Conservation (phyloP, 2,329 filamentous ascomycete species). For the Xylaria sp. region DNA sequence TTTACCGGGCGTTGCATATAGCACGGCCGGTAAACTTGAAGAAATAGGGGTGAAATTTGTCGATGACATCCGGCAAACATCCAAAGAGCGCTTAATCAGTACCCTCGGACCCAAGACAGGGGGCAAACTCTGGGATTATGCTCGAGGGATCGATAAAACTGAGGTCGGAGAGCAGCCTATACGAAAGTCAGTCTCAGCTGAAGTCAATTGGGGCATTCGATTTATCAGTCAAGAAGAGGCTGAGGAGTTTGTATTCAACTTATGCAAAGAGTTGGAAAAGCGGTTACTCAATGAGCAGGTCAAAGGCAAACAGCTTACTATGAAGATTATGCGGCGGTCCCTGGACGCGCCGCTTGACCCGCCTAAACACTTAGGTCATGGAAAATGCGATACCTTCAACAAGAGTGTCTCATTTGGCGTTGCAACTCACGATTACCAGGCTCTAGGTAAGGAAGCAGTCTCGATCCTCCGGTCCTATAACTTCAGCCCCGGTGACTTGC, state of each 20-base stretch:
- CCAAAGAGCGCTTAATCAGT: constrained; percentile 78
- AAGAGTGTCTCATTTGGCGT: constrained; percentile 86
- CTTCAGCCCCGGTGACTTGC: constrained; percentile 90
- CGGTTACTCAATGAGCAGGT: constrained; percentile 84
- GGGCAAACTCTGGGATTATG: constrained; percentile 88
- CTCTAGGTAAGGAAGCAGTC: constrained; percentile 84
- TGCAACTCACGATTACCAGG: constrained; percentile 77
- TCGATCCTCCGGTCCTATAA: constrained; percentile 82
- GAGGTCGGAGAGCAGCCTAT: constrained; percentile 88
- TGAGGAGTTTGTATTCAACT: constrained; percentile 86
- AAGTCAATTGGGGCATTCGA: constrained; percentile 97
- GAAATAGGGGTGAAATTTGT: constrained; percentile 85
- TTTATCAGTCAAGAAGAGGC: constrained; percentile 93
- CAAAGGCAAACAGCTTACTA: constrained; percentile 85
- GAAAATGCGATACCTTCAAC: constrained; percentile 93
- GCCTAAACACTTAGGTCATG: constrained; percentile 92
- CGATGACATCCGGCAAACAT: constrained; percentile 80
- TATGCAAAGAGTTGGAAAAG: constrained; percentile 86
- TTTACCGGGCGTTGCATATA: constrained; percentile 91
- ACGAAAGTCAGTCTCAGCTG: constrained; percentile 94
- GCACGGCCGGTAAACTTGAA: constrained; percentile 86
- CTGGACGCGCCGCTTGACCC: constrained; percentile 90
- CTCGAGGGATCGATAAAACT: constrained; percentile 83
- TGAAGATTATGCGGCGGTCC: constrained; percentile 93
- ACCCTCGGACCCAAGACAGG: constrained; percentile 91